Percentiles rank a stretch among this genome's conserved stretches.
Evolutionary conservation across 108 stramenopile species (phyloP).

Genomic region (Epithemia pelagica): DNA sequence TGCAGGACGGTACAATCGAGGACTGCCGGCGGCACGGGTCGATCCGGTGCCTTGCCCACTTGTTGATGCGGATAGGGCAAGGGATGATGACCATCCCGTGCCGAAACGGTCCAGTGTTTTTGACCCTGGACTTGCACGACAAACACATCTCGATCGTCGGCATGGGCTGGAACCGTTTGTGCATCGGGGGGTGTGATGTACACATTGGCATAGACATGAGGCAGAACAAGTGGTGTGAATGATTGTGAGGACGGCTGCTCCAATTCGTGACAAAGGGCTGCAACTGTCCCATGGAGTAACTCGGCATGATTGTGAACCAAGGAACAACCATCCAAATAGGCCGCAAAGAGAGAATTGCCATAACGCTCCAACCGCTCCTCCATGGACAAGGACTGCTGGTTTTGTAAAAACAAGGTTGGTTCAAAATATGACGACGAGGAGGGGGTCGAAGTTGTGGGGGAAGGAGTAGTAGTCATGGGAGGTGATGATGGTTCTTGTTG

Average conservation of each 20-base stretch:
- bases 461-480: background rate
- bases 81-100: conserved; percentile 40
- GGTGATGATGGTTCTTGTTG: background rate
- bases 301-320: conserved; percentile 79
- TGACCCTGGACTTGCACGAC: conserved; percentile 66
- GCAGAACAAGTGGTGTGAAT: conserved; percentile 13
- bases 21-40: conserved; percentile 39
- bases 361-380: conserved; percentile 15
- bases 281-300: conserved; percentile 31
- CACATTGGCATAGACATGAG: conserved; percentile 71
- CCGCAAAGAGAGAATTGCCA: conserved; percentile 43
- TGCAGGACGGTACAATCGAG: conserved; percentile 38
- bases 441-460: background rate
- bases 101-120: conserved; percentile 76
- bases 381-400: background rate
- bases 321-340: conserved; percentile 72
- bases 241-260: conserved; percentile 31
- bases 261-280: conserved; percentile 60
- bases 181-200: conserved; percentile 77
- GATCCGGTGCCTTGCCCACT: conserved; percentile 71
- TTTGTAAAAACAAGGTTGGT: background rate
- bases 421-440: background rate
- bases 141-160: conserved; percentile 88
- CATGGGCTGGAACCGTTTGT: conserved; percentile 71
- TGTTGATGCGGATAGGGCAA: conserved; percentile 78